Evolutionary conservation across 2,329 filamentous ascomycete genomes (phyloP).

Genomic region (Monilinia fructicola): DNA sequence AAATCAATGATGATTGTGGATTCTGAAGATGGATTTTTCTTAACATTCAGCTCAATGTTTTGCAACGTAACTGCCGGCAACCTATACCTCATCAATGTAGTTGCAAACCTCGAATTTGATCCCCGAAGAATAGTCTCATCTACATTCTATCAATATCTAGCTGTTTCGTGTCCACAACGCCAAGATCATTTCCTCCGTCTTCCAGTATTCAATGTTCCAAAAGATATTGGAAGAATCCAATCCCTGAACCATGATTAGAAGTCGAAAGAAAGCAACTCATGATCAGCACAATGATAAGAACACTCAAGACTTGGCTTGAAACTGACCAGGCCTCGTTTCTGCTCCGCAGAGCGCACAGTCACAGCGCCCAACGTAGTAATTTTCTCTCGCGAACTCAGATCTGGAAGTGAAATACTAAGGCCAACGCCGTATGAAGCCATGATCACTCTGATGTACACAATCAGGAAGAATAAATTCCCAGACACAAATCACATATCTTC

Average conservation of each 20-base stretch:
- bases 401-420: not conserved
- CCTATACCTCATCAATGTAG: slow-evolving; percentile 29
- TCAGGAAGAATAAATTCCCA: not conserved
- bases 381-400: not conserved
- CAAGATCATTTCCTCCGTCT: not conserved
- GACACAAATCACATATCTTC: not conserved
- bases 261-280: slow-evolving; percentile 19
- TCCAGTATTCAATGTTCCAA: too few species aligned
- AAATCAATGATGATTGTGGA: slow-evolving; percentile 23
- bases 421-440: not conserved
- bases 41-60: slow-evolving; percentile 27
- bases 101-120: slow-evolving; percentile 24
- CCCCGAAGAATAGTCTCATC: slow-evolving; percentile 24
- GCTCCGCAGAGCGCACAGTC: slow-evolving; percentile 14
- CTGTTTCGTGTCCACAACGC: accelerated
- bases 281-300: slow-evolving; percentile 29
- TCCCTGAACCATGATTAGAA: not conserved
- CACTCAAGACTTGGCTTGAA: slow-evolving; percentile 26
- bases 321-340: not conserved
- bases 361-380: slow-evolving; percentile 14
- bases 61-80: slow-evolving; percentile 29
- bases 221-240: too few species aligned
- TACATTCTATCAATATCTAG: not conserved
- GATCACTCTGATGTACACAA: not conserved
- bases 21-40: slow-evolving; percentile 24